Conservation (phyloP, 495 filamentous ascomycete species). For the Talaromyces adpressus region DNA sequence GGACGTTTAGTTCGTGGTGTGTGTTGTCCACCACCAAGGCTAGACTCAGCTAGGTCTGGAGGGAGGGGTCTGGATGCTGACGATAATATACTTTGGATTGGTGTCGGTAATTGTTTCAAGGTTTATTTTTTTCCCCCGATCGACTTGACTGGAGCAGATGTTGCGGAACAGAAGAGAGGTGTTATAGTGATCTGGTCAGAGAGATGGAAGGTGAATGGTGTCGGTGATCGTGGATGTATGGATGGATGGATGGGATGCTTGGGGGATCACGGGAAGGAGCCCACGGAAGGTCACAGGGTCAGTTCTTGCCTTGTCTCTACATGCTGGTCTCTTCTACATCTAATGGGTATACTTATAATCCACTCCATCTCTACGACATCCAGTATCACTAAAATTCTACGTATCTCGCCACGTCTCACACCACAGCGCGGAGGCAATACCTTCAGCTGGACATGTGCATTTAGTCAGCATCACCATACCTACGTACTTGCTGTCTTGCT, state of each 20-base stretch:
- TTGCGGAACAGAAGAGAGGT: background rate
- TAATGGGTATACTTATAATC: background rate
- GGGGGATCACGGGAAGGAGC: slow-evolving; percentile 5
- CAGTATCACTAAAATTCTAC: background rate
- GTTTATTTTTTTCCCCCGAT: background rate
- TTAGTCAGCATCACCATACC: background rate
- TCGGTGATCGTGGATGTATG: background rate
- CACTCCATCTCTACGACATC: background rate
- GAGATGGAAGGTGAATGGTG: background rate
- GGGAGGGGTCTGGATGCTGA: background rate
- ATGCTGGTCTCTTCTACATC: background rate
- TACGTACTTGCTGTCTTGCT: too few relatives aligned
- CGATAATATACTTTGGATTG: background rate
- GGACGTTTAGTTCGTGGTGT: background rate
- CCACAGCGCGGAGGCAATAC: background rate
- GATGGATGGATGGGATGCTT: background rate
- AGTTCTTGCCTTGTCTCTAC: background rate
- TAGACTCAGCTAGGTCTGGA: background rate
- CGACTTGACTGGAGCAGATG: background rate
- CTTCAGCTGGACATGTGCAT: background rate
- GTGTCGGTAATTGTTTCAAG: background rate
- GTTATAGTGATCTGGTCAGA: background rate
- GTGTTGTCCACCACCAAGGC: background rate
- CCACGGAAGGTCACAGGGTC: slow-evolving; percentile 1
- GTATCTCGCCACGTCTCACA: background rate